Conservation (phyloP, 164 flowering plant species). For the Malania oleifera region DNA sequence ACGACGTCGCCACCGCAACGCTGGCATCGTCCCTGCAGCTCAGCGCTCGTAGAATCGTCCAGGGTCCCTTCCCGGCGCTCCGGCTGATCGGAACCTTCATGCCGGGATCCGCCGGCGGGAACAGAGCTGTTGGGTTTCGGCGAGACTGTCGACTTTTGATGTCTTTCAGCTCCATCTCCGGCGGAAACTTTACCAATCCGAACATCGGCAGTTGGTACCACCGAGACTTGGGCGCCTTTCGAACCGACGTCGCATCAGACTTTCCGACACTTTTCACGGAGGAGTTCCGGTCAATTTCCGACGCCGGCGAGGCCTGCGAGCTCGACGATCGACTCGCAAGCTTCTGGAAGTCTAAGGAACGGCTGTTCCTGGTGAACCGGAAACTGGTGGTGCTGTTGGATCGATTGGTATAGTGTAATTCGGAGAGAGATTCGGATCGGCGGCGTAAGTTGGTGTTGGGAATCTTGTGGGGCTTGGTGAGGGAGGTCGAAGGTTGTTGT, state of each 20-base stretch:
- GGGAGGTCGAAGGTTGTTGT: neutral
- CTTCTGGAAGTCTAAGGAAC: constrained; percentile 34
- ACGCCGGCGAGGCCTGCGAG: neutral
- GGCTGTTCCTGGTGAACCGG: constrained; percentile 23
- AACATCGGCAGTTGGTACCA: constrained; percentile 36
- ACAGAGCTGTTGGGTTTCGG: constrained; percentile 21
- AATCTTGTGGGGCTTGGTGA: neutral
- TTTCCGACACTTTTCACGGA: constrained; percentile 10
- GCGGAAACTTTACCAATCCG: constrained; percentile 46
- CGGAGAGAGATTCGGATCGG: constrained; percentile 36
- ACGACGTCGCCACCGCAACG: constrained; percentile 36
- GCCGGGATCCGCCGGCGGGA: constrained; percentile 8
- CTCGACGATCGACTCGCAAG: constrained; percentile 19
- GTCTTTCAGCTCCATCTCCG: constrained; percentile 64
- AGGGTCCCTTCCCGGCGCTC: constrained; percentile 19
- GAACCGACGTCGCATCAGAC: constrained; percentile 3
- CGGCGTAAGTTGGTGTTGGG: constrained; percentile 8
- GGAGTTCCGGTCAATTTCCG: constrained; percentile 8
- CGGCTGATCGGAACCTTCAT: constrained; percentile 12
- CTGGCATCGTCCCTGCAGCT: constrained; percentile 49
- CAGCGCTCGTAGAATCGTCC: constrained; percentile 45
- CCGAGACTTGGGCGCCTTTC: too few species aligned
- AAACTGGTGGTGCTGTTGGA: constrained; percentile 13
- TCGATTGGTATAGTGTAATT: constrained; percentile 13
- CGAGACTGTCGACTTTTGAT: constrained; percentile 56